Evolutionary conservation across 495 filamentous ascomycete genomes (phyloP), one percentile per base, ranked within the genome.

Genomic region (Haplographium delicatum): DNA sequence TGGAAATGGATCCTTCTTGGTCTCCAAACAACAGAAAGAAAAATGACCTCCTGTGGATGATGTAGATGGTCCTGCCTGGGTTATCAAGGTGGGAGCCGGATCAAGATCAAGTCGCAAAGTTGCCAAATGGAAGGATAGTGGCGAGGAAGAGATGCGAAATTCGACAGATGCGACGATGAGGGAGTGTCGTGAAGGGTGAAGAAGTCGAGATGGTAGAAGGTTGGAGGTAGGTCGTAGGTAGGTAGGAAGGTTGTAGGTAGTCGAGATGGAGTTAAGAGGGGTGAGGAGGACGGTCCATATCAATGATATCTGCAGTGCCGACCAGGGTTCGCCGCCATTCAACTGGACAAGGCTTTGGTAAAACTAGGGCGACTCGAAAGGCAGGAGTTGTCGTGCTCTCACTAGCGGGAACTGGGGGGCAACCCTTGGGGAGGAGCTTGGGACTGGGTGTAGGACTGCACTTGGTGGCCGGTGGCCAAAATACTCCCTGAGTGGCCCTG

Each of bases 151-250:
- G 51, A 48, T 19, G 33, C 31, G 49, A 39, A 38, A 30, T 28
- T 33, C 41, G 54, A 58, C 24, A 51, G 44, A 50, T 23, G 58
- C 50, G 56, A 49, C 53, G 59, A 56, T 59, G 57, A 51, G 53
- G 47, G 53, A 53, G 42, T 44, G 35, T 55, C 22, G 48, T 45
- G 44, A 47, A 45, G 31, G 27, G 49, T 22, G 38, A 34, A 13
- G 16, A 27, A n/a, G n/a, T 25, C 24, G 44, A 43, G 27, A 30
- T 42, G 44, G 15, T 54, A 27, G n/a, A n/a, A n/a, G 16, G n/a
- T 25, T 25, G 22, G 10, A 23, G 51, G 18, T 38, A 37, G 20
- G 28, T 19, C 24, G 10, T 5, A 19, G 13, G 3, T 7, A 10
- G 20, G 16, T 19, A 39, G 16, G 16, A 47, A 37, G 26, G 13